Base-by-base conservation (phyloP, 1,139 yeast species). In the Groenewaldozyma sp. region DNA sequence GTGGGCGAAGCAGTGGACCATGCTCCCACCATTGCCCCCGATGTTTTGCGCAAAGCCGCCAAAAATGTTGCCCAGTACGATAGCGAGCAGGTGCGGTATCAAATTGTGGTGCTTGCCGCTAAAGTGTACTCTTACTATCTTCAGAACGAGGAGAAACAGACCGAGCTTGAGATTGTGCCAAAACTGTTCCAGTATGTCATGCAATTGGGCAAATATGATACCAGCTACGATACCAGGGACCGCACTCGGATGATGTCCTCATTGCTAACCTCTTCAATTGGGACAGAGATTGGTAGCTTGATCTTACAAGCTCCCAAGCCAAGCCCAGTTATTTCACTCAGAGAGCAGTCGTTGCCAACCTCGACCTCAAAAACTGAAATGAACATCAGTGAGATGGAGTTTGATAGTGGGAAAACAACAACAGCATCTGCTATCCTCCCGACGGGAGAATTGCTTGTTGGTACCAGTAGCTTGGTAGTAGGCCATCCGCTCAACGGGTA, bases 281-380 rank as follows among this genome's bases (percentile, higher is more conserved):
- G 51, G 24, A 54, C 54, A 3, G 69, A 71, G 46, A 65, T 93
- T 48, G 91, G 94, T 0, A 70, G 82, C 0, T 66, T 93, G 34
- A 67, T 91, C 41, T 68, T 91, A 28, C 95, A 87, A 54, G 91
- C 83, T 0, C 86, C 93, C 2, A 87, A 88, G 52, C 86, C 83
- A 0, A 45, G 52, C 63, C 78, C 39, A 2, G 45, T 48, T 13
- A 47, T 55, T 3, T 50, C 57, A 3, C 41, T 55, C 21, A 45
- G 46, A n/a, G 45, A 45, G 11, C 41, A 39, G 29, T 24, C 43
- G 7, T 28, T 38, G 33, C 26, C 26, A 11, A 11, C 11, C 26
- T 7, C 7, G 7, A 7, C 26, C 7, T 19, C 13, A 9, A 29
- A 29, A 9, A 18, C 11, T 4, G 22, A 14, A 9, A 27, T 27